Evolutionary conservation across 1,139 yeast genomes (phyloP), one percentile per base, ranked within the genome.

Genomic region (Candida pseudoviswanathii): DNA sequence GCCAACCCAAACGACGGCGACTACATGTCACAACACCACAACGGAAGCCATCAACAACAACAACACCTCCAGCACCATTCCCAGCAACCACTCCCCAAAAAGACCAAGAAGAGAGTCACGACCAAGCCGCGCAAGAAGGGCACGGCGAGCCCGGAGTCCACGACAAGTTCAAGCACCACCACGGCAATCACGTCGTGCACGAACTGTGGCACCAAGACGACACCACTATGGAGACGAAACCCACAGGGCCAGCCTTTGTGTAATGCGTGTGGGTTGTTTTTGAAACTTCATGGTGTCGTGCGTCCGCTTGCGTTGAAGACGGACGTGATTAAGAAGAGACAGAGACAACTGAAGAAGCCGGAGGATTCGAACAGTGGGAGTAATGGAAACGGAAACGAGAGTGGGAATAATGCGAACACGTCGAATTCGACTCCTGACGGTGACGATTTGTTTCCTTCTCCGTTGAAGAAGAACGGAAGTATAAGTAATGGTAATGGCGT

Each of bases 291-390:
- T 57, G 86, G 86, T 29, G 81, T 81, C 7, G 79, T 80, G 3
- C 62, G 85, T 43, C 85, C 85, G 5, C 68, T 80, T 46, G 70
- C 94, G 40, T 72, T 92, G 57, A 92, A 92, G 66, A 90, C 96
- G 2, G 96, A 91, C 68, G 91, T 91, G 10, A 92, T 92, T 61
- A 89, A 90, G 68, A 86, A 94, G 51, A 79, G 97, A 62, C 61
- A 51, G 50, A 46, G 54, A 38, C 41, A 37, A 25, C 6, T 11
- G n/a, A 37, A 37, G 16, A 25, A 37, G n/a, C n/a, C 41, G 5
- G 41, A 24, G 11, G 44, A 27, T 16, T 16, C 16, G 16, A 16
- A 16, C 16, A 16, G 16, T 24, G 8, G 8, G 25, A 52, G 53
- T 30, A 43, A 37, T 38, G 41, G 44, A 21, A 41, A 43, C 29